Conservation (phyloP, 176 grass and related monocot species). For the Aechmea fasciata region DNA sequence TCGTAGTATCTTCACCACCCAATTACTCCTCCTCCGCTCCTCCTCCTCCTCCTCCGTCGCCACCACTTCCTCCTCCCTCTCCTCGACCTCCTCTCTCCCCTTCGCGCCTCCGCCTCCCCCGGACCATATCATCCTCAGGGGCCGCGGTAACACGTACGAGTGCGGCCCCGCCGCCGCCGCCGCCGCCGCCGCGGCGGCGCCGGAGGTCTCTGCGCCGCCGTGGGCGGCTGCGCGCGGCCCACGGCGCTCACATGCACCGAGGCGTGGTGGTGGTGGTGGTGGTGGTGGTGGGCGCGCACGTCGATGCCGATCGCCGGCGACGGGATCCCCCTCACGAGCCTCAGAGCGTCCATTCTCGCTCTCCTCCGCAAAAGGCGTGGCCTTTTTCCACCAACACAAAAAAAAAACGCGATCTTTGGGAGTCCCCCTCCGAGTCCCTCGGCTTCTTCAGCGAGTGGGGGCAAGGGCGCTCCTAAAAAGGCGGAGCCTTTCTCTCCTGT, state of each 20-base stretch:
- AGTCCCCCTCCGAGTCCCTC: neutral
- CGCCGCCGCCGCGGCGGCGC: constrained; percentile 3
- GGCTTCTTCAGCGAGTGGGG: neutral
- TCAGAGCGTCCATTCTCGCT: constrained; percentile 50
- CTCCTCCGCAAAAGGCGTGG: neutral
- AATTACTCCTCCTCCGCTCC: constrained; percentile 47
- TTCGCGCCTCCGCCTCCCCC: constrained; percentile 8
- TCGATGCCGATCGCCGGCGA: constrained; percentile 19
- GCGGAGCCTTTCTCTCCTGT: neutral
- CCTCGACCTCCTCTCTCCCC: constrained; percentile 3
- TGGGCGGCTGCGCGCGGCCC: constrained; percentile 2
- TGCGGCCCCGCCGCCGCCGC: constrained; percentile 11
- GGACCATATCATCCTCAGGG: constrained; percentile 30
- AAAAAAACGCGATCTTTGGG: neutral
- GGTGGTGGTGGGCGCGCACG: neutral
- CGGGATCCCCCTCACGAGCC: constrained; percentile 33
- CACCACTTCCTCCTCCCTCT: constrained; percentile 1
- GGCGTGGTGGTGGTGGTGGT: neutral
- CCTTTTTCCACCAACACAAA: neutral
- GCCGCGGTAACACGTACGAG: neutral
- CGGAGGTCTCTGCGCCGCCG: constrained; percentile 2
- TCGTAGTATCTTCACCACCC: constrained; percentile 83
- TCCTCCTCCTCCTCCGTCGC: constrained; percentile 1
- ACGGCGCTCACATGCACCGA: constrained; percentile 16
- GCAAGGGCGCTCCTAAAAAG: no score